These are phyloP conservation scores for Pascua guehoae DNA, from an alignment of 1,284 basidiomycete species.

Conservation along the genomic window DNA sequence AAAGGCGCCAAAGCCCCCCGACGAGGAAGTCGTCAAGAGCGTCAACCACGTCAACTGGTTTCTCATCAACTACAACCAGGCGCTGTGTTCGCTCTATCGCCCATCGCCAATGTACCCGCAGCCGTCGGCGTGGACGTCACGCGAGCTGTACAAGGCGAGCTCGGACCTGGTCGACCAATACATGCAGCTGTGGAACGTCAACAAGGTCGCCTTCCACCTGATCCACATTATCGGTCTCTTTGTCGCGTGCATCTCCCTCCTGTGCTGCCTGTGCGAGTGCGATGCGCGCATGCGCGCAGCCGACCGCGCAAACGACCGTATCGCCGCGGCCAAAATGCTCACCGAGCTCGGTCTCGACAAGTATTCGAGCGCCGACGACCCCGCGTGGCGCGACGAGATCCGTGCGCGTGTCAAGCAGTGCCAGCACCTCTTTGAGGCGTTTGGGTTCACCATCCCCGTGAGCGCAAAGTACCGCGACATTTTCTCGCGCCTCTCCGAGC, in stretches of 20 bases:
- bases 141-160: slow-evolving; percentile 24
- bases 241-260: slow-evolving; percentile 29
- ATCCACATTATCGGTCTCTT: slow-evolving; percentile 32
- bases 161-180: slow-evolving; percentile 27
- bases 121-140: slow-evolving; percentile 21
- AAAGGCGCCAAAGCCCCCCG: slow-evolving; percentile 13
- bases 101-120: slow-evolving; percentile 30
- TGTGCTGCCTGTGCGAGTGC: slow-evolving; percentile 35
- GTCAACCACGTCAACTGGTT: slow-evolving; percentile 29
- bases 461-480: slow-evolving; percentile 26
- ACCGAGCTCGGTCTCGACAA: slow-evolving; percentile 12
- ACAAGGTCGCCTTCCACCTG: slow-evolving; percentile 30
- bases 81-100: slow-evolving; percentile 29
- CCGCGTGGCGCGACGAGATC: slow-evolving; percentile 24
- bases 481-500: slow-evolving; percentile 22
- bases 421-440: slow-evolving; percentile 28
- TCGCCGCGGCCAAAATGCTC: slow-evolving; percentile 1
- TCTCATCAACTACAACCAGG: slow-evolving; percentile 29
- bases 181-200: slow-evolving; percentile 26
- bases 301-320: not conserved
- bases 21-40: slow-evolving; percentile 3
- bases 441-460: slow-evolving; percentile 25
- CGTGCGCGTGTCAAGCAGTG: slow-evolving; percentile 25
- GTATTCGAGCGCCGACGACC: slow-evolving; percentile 14
- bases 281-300: slow-evolving; percentile 22